Conservation (phyloP, 1,284 basidiomycete genomes). For the Apiotrichum brassicae region DNA sequence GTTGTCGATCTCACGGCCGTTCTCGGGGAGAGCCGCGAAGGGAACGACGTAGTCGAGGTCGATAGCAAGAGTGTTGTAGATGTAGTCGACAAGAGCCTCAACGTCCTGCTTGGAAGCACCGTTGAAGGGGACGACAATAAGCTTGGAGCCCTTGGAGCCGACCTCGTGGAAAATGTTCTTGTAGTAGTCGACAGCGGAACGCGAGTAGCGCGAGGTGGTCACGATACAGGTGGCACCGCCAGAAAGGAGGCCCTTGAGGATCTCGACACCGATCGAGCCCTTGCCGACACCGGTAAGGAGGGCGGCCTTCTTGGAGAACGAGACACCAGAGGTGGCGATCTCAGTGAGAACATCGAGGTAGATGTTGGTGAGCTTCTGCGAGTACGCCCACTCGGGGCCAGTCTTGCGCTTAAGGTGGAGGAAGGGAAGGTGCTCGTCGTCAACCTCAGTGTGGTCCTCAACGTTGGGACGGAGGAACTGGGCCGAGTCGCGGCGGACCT, state of each 20-base stretch:
- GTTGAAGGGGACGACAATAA: constrained; percentile 98
- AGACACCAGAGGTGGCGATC: constrained; percentile 95
- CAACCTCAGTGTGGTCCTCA: constrained; percentile 63
- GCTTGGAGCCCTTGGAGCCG: constrained; percentile 86
- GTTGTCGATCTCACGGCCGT: constrained; percentile 94
- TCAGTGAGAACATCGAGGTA: constrained; percentile 95
- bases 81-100: constrained; percentile 94
- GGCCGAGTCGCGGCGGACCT: constrained; percentile 72
- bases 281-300: constrained; percentile 95
- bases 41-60: constrained; percentile 98
- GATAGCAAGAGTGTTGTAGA: constrained; percentile 87
- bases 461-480: constrained; percentile 87
- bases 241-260: constrained; percentile 90
- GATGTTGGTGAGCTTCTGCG: constrained; percentile 88
- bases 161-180: constrained; percentile 95
- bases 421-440: constrained; percentile 86
- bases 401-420: constrained; percentile 96
- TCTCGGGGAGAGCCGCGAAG: constrained; percentile 96
- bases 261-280: constrained; percentile 95
- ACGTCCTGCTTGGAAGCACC: constrained; percentile 93
- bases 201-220: constrained; percentile 92
- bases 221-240: constrained; percentile 95
- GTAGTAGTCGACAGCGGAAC: constrained; percentile 94
- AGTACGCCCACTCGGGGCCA: constrained; percentile 93
- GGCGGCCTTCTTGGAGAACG: constrained; percentile 98